Base-by-base conservation (phyloP, 176 grass and related monocot genomes). In the Panicum miliaceum region DNA sequence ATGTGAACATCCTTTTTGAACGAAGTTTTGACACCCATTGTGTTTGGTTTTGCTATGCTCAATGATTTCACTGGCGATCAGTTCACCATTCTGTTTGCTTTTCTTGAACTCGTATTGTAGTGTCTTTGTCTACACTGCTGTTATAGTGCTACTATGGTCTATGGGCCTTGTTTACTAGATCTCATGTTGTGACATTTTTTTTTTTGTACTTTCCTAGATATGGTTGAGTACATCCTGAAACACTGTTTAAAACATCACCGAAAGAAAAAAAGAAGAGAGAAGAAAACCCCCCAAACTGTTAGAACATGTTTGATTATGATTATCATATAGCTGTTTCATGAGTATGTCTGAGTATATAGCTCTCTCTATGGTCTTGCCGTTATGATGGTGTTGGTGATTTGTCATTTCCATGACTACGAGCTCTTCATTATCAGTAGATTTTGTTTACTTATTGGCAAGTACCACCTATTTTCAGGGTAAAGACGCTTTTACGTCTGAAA, bases 81-180 rank as follows among this genome's bases (percentile, higher is more conserved):
- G 54, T 82, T 48, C 68, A 23, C 61, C 15, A 58, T 77, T 70
- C 7, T 72, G 43, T 52, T 81, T 65, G 15, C 1, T 38, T 65
- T n/a, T 27, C 57, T 25, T 7, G 38, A 10, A 76, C 43, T 35
- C 5, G 6, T 65, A 7, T 46, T 50, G 15, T 79, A 15, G 4
- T 34, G 1, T 73, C 11, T 46, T 64, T 47, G 19, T 8, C 47
- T 38, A 72, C 35, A 52, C 4, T 46, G 66, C 6, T 79, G 45
- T 20, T 13, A 23, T 73, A 79, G 46, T 14, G 35, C 35, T 73
- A 73, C 14, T 18, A 19, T 52, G 41, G 41, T 43, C 7, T 43
- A 64, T 32, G 45, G 36, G 34, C 8, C 3, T n/a, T 74, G 46
- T 26, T 7, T 63, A 22, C 19, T 67, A 18, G 5, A 81, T 36